These are phyloP conservation scores for Prosopis cineraria DNA, from an alignment of 306 rosid species.

Conservation along the genomic window DNA sequence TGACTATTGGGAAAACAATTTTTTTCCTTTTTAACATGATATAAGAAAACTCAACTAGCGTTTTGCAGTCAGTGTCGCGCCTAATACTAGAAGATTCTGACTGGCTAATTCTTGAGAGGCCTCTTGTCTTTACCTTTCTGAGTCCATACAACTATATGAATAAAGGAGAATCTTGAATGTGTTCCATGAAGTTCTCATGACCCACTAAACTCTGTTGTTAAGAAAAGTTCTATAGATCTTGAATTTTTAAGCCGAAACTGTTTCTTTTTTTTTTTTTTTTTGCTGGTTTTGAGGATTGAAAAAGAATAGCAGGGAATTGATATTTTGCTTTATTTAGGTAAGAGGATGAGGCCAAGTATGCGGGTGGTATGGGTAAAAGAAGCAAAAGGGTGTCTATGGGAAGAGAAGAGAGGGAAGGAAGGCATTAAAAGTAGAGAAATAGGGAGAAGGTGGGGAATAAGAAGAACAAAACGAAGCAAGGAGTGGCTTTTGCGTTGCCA, in stretches of 20 bases:
- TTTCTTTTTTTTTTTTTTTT: background rate
- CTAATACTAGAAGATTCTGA: background rate
- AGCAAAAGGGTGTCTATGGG: conserved; percentile 22
- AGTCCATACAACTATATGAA: background rate
- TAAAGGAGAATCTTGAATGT: background rate
- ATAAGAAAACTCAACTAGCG: background rate
- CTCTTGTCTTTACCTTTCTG: background rate
- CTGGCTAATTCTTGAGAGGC: background rate
- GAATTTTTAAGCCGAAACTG: background rate
- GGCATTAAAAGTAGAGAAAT: conserved; percentile 59
- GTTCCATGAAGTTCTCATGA: background rate
- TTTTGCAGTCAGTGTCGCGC: background rate
- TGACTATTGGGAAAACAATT: background rate
- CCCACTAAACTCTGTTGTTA: background rate
- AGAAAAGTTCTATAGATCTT: background rate
- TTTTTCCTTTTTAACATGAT: background rate
- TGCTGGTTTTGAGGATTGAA: background rate
- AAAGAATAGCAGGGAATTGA: background rate
- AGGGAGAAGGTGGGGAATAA: conserved; percentile 48
- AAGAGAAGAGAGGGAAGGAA: conserved; percentile 36
- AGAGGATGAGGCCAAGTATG: background rate
- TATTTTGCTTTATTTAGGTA: background rate
- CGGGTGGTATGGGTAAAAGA: conserved; percentile 25
- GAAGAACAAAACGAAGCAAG: conserved; percentile 36
- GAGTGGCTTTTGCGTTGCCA: conserved; percentile 47